These are phyloP conservation scores for Basipetospora chlamydospora DNA, from an alignment of 2,329 filamentous ascomycete species.

Conservation along the genomic window DNA sequence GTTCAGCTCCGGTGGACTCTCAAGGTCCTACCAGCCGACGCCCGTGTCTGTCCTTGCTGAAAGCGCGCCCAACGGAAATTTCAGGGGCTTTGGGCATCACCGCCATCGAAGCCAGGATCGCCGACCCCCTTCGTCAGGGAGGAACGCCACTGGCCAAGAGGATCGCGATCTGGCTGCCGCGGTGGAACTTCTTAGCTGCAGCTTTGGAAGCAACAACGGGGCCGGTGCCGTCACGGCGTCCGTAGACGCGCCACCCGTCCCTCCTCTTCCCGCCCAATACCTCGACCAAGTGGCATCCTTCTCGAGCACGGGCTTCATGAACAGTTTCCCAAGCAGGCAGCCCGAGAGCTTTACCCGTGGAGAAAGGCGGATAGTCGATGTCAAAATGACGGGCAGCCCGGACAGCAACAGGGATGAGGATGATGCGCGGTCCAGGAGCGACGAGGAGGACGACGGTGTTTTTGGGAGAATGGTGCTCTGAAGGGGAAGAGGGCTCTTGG, in stretches of 20 bases:
- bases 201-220: slow-evolving; percentile 63
- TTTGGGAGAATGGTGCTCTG: slow-evolving; percentile 69
- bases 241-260: slow-evolving; percentile 71
- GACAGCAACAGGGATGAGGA: slow-evolving; percentile 53
- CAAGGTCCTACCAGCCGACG: slow-evolving; percentile 69
- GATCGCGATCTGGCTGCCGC: slow-evolving; percentile 81
- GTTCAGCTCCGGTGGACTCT: slow-evolving; percentile 45
- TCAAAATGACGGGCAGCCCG: slow-evolving; percentile 53
- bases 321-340: slow-evolving; percentile 45
- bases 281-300: slow-evolving; percentile 45
- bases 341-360: slow-evolving; percentile 52
- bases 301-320: slow-evolving; percentile 46
- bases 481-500: too few relatives aligned
- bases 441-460: slow-evolving; percentile 88
- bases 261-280: slow-evolving; percentile 70
- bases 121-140: slow-evolving; percentile 67
- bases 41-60: slow-evolving; percentile 33
- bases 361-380: slow-evolving; percentile 41
- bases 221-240: slow-evolving; percentile 43
- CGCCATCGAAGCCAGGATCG: slow-evolving; percentile 63
- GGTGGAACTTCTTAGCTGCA: slow-evolving; percentile 80
- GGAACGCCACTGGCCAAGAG: slow-evolving; percentile 61
- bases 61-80: slow-evolving; percentile 27
- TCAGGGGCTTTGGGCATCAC: slow-evolving; percentile 36
- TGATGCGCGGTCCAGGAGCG: slow-evolving; percentile 52